Evolutionary conservation across 345 rosid genomes (phyloP), one percentile per base, ranked within the genome.

Genomic region (Eucalyptus pauciflora): DNA sequence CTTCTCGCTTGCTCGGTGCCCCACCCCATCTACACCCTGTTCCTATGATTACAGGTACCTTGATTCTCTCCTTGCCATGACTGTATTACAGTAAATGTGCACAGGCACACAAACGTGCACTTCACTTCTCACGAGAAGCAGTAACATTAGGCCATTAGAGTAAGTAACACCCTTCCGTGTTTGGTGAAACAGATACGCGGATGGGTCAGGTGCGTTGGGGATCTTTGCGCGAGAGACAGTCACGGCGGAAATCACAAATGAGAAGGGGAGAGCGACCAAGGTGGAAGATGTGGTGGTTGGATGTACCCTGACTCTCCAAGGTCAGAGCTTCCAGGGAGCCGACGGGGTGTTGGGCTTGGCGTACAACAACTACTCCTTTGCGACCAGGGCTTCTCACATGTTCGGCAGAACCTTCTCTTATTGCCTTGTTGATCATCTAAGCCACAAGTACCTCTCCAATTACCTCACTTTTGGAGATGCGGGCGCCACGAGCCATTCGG

Each of bases 341-440:
- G 95, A 94, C 79, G 97, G 97, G 13, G 91, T 96, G 2, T 50
- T 96, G 88, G 97, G 97, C 79, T 88, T 96, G 90, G 94, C 93
- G 87, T 71, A 92, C 83, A 86, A 88, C 58, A 88, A 92, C 37
- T 89, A 90, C 91, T 92, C 98, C 24, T 94, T 96, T 62, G 90
- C 95, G 17, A 46, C 92, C 8, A 93, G 86, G 76, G 94, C 93
- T 45, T 89, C 90, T 16, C 87, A 52, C 25, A 58, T 29, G 13
- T 91, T 91, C 22, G 95, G 92, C 4, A 89, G 92, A 24, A 93
- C 92, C 56, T 96, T 96, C 91, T 94, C 96, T 3, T 96, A 94
- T 88, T 96, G 98, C 88, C 92, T 95, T 3, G 95, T 96, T 43
- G 95, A 95, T 89, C 97, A 93, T 87, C 88, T 92, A 37, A 93